These are phyloP conservation scores for Arachnomyces sp. DNA, from an alignment of 2,329 filamentous ascomycete species.

Conservation along the genomic window DNA sequence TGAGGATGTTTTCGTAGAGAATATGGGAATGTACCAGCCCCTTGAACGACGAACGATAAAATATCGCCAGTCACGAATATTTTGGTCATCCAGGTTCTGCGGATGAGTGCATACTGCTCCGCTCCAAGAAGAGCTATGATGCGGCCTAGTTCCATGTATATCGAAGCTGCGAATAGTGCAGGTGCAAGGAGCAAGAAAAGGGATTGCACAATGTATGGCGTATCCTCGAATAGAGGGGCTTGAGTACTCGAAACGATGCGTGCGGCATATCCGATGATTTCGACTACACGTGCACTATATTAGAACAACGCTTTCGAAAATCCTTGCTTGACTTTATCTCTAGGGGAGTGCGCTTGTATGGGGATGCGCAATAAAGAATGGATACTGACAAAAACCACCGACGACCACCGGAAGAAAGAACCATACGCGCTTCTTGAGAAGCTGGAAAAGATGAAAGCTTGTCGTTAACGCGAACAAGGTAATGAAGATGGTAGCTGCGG, in stretches of 20 bases:
- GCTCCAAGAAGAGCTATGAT: slow-evolving; percentile 23
- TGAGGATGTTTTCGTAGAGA: background rate
- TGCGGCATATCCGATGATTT: slow-evolving; percentile 10
- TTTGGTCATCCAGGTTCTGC: slow-evolving; percentile 23
- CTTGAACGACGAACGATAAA: slow-evolving; percentile 17
- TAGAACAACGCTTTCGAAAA: too few relatives aligned
- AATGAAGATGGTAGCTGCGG: slow-evolving; percentile 37
- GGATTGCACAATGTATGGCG: slow-evolving; percentile 23
- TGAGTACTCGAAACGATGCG: slow-evolving; percentile 7
- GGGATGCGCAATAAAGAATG: background rate
- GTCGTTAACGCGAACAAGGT: slow-evolving; percentile 38
- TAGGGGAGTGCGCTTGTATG: too few relatives aligned
- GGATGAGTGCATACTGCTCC: slow-evolving; percentile 21
- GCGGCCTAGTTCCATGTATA: slow-evolving; percentile 29
- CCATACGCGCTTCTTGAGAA: slow-evolving; percentile 26
- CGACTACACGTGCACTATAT: slow-evolving; percentile 8
- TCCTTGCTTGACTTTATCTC: too few relatives aligned
- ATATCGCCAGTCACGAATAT: slow-evolving; percentile 20
- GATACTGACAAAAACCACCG: slow-evolving; percentile 23
- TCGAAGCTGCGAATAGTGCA: slow-evolving; percentile 28
- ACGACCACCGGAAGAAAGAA: slow-evolving; percentile 23
- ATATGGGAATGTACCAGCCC: slow-evolving; percentile 6
- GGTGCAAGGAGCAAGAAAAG: slow-evolving; percentile 27
- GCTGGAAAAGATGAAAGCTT: slow-evolving; percentile 29
- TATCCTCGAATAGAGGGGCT: slow-evolving; percentile 6